Percentiles rank a stretch among this genome's conserved stretches.
phyloP scores from a whole-genome alignment of 805 yeast genomes.

The Ogataea trehalophila region DNA sequence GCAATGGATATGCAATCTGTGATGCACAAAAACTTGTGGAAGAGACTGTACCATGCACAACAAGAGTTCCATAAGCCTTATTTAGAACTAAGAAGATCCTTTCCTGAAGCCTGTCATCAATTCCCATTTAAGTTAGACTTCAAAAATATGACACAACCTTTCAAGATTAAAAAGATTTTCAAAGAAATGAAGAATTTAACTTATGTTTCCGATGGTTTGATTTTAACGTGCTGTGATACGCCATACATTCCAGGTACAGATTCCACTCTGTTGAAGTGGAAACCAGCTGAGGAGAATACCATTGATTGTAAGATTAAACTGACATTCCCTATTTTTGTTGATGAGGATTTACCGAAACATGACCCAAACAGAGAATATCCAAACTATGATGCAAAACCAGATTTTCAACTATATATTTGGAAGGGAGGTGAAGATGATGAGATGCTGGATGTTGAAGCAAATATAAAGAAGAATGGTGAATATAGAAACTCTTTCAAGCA shows the following conservation, averaged over 20 bases:
- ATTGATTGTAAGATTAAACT: slow-evolving; percentile 77
- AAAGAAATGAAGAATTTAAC: slow-evolving; percentile 65
- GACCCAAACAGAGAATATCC: slow-evolving; percentile 68
- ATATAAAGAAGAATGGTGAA: slow-evolving; percentile 28
- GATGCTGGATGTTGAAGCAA: slow-evolving; percentile 34
- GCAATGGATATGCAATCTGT: slow-evolving; percentile 74
- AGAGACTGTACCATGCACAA: slow-evolving; percentile 82
- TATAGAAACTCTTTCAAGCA: slow-evolving; percentile 31
- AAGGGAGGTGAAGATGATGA: slow-evolving; percentile 44
- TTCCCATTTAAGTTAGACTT: slow-evolving; percentile 85
- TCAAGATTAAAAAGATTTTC: slow-evolving; percentile 71
- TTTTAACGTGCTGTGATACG: slow-evolving; percentile 85
- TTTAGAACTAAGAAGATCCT: slow-evolving; percentile 56
- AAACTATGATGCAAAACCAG: slow-evolving; percentile 80
- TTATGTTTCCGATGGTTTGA: slow-evolving; percentile 90
- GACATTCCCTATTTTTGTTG: slow-evolving; percentile 53
- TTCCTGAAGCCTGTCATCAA: slow-evolving; percentile 67
- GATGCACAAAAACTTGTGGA: slow-evolving; percentile 66
- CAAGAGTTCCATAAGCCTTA: slow-evolving; percentile 81
- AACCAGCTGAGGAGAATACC: slow-evolving; percentile 93
- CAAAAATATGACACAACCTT: slow-evolving; percentile 84
- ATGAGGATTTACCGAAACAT: slow-evolving; percentile 59
- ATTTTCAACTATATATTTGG: slow-evolving; percentile 69
- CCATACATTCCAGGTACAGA: slow-evolving; percentile 91
- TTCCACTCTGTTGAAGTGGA: slow-evolving; percentile 85